phyloP scores from a whole-genome alignment of 129 eudicot genomes.

The Silybum marianum region DNA sequence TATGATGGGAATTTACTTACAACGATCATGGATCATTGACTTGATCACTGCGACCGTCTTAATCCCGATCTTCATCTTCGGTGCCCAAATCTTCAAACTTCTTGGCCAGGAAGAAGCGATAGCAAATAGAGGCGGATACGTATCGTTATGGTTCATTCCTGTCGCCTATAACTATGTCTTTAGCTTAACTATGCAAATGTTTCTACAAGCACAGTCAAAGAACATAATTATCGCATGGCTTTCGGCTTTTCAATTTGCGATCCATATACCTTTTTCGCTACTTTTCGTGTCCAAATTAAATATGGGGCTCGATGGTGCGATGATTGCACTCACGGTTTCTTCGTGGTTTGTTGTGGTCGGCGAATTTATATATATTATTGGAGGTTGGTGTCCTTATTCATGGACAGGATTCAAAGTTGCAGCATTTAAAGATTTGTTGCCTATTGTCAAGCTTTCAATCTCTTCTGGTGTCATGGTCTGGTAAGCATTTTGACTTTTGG shows the following conservation, averaged over 20 bases:
- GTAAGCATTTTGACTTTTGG: conserved; percentile 30
- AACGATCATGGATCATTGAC: conserved; percentile 68
- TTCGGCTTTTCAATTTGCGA: conserved; percentile 30
- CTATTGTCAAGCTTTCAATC: conserved; percentile 64
- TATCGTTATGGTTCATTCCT: conserved; percentile 67
- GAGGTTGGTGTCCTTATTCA: conserved; percentile 71
- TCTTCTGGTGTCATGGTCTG: conserved; percentile 80
- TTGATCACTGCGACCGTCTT: conserved; percentile 45
- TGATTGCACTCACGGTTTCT: conserved; percentile 48
- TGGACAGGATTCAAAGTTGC: conserved; percentile 59
- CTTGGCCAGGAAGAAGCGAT: conserved; percentile 52
- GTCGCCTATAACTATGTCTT: conserved; percentile 49
- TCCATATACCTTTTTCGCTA: conserved; percentile 54
- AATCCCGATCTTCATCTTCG: conserved; percentile 52
- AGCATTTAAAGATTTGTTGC: conserved; percentile 57
- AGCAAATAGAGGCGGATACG: conserved; percentile 47
- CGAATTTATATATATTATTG: conserved; percentile 56
- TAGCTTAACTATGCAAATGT: conserved; percentile 65
- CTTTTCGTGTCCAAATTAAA: conserved; percentile 34
- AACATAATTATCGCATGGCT: conserved; percentile 57
- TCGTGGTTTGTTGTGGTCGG: conserved; percentile 65
- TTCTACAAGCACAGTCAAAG: conserved; percentile 64
- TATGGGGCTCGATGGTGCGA: conserved; percentile 52
- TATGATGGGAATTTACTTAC: conserved; percentile 68
- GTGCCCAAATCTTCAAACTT: conserved; percentile 37